These are phyloP conservation scores for Alternaria sp. DNA, from an alignment of 2,329 filamentous ascomycete species.

Conservation along the genomic window DNA sequence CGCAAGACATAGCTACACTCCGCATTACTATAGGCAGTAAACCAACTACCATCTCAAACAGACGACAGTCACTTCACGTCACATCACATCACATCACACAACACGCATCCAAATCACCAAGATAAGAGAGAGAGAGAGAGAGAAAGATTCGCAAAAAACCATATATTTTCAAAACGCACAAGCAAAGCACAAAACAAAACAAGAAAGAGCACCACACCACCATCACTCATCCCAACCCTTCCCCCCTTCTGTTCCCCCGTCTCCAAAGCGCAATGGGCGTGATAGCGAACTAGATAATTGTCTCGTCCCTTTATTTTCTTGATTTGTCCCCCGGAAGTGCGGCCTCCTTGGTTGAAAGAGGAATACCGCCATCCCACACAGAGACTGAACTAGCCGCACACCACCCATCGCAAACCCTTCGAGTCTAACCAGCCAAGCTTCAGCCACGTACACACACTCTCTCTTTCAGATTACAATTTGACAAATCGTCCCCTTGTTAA, in stretches of 20 bases:
- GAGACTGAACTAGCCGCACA: conserved; percentile 25
- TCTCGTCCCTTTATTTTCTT: conserved; percentile 15
- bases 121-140: background rate
- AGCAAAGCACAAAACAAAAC: conserved; percentile 7
- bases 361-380: conserved; percentile 7
- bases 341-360: conserved; percentile 24
- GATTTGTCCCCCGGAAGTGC: conserved; percentile 43
- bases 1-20: background rate
- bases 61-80: background rate
- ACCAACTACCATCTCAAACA: background rate
- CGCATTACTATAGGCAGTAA: background rate
- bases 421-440: conserved; percentile 31
- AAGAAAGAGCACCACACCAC: conserved; percentile 12
- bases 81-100: background rate
- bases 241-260: conserved; percentile 8
- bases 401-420: conserved; percentile 26
- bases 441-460: conserved; percentile 17
- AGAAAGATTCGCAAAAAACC: background rate
- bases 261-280: conserved; percentile 32
- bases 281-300: conserved; percentile 30
- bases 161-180: background rate
- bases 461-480: conserved; percentile 44
- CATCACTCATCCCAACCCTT: conserved; percentile 11
- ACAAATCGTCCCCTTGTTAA: conserved; percentile 47
- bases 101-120: background rate